A percentile compares a stretch with the other conserved stretches of the same genome.
phyloP scores from a whole-genome alignment of 2,329 filamentous ascomycete genomes.

The Hyphodiscus sp. region DNA sequence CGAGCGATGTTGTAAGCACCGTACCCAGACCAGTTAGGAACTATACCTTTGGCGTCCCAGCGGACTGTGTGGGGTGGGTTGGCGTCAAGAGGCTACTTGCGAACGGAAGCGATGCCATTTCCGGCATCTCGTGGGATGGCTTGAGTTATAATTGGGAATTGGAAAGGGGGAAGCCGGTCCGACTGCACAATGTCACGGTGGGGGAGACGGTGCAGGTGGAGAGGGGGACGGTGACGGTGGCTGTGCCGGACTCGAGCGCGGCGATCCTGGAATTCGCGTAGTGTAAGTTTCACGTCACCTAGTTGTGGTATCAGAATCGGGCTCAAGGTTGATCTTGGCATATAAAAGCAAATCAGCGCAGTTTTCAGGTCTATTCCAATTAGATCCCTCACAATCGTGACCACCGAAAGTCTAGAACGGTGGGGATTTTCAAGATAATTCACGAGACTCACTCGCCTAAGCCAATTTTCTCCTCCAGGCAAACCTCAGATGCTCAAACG shows the following conservation, averaged over 20 bases:
- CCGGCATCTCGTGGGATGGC: slow-evolving; percentile 55
- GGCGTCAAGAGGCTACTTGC: slow-evolving; percentile 46
- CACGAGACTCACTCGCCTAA: too few species aligned
- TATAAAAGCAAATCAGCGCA: too few species aligned
- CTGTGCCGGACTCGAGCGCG: slow-evolving; percentile 38
- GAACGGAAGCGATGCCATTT: slow-evolving; percentile 58
- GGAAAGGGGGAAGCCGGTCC: slow-evolving; percentile 44
- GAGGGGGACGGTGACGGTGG: slow-evolving; percentile 33
- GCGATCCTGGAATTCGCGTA: slow-evolving; percentile 19
- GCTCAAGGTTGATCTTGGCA: too few species aligned
- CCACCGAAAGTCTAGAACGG: too few species aligned
- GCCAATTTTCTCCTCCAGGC: too few species aligned
- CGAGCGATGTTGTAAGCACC: slow-evolving; percentile 23
- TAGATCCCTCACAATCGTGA: too few species aligned
- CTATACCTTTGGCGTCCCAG: slow-evolving; percentile 38
- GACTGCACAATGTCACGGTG: slow-evolving; percentile 47
- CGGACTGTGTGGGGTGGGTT: slow-evolving; percentile 19
- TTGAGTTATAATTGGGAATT: slow-evolving; percentile 56
- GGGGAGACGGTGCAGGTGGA: slow-evolving; percentile 37
- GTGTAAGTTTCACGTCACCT: too few species aligned
- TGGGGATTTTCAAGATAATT: too few species aligned
- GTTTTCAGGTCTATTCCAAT: too few species aligned
- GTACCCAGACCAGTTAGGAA: slow-evolving; percentile 28
- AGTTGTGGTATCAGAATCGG: too few species aligned
- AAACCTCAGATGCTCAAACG: too few species aligned